These are phyloP conservation scores for Berberis thunbergii DNA, from an alignment of 164 flowering plant species.

Conservation along the genomic window DNA sequence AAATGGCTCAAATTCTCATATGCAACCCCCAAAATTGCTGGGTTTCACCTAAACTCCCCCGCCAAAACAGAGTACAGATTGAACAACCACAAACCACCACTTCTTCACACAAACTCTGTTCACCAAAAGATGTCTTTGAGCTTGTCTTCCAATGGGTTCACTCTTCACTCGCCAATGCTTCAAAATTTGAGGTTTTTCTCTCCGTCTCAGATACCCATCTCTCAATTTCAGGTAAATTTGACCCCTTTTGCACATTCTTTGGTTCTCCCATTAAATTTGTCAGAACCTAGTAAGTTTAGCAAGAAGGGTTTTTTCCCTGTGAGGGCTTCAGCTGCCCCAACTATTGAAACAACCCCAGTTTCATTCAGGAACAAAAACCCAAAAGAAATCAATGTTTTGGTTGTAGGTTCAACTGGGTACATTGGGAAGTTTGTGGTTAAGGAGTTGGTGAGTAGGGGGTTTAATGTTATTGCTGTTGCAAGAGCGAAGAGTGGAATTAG, in stretches of 20 bases:
- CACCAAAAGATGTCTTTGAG: conserved; percentile 26
- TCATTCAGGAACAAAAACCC: conserved; percentile 60
- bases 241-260: conserved; percentile 10
- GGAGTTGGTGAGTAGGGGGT: conserved; percentile 49
- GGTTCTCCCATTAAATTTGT: conserved; percentile 10
- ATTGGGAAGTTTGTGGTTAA: conserved; percentile 69
- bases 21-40: too few relatives aligned
- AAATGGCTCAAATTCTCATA: too few relatives aligned
- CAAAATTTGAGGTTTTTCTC: conserved; percentile 16
- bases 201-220: conserved; percentile 23
- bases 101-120: background rate
- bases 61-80: conserved; percentile 7
- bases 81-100: background rate
- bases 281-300: conserved; percentile 18
- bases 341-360: conserved; percentile 21
- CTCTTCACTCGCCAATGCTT: conserved; percentile 19
- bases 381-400: conserved; percentile 61
- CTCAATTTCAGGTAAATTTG: conserved; percentile 32
- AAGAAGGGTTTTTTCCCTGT: conserved; percentile 11
- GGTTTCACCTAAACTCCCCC: background rate
- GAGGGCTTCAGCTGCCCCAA: conserved; percentile 23
- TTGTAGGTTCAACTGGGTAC: conserved; percentile 93
- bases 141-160: conserved; percentile 25
- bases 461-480: conserved; percentile 73
- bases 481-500: conserved; percentile 82